Evolutionary conservation across 306 rosid genomes (phyloP).

Genomic region (Castanea crenata): DNA sequence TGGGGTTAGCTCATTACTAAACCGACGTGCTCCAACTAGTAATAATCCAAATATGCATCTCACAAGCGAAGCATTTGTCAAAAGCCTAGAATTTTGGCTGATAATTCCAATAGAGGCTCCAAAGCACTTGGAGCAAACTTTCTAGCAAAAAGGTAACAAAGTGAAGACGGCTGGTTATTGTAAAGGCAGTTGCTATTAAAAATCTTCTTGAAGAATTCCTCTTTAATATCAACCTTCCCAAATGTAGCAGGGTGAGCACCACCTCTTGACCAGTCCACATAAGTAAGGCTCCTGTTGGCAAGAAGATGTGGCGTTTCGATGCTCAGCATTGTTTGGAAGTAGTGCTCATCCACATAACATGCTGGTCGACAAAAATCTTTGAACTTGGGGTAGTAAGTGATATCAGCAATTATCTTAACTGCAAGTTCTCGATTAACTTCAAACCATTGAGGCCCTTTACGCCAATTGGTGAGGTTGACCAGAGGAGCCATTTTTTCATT

Average conservation of each 20-base stretch:
- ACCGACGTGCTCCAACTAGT: slow-evolving; percentile 26
- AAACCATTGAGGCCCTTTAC: slow-evolving; percentile 97
- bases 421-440: slow-evolving; percentile 81
- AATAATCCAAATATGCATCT: slow-evolving; percentile 18
- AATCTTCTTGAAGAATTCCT: slow-evolving; percentile 71
- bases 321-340: slow-evolving; percentile 89
- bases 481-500: slow-evolving; percentile 69
- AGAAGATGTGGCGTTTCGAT: slow-evolving; percentile 66
- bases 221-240: slow-evolving; percentile 75
- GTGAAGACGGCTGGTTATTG: slow-evolving; percentile 78
- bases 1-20: slow-evolving; percentile 32
- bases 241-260: slow-evolving; percentile 99
- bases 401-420: slow-evolving; percentile 60
- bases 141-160: slow-evolving; percentile 92
- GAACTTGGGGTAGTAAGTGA: slow-evolving; percentile 65
- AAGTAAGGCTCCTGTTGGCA: slow-evolving; percentile 87
- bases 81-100: slow-evolving; percentile 67
- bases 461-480: slow-evolving; percentile 85
- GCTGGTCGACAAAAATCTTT: slow-evolving; percentile 70
- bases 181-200: slow-evolving; percentile 62
- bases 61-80: slow-evolving; percentile 33
- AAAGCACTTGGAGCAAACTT: slow-evolving; percentile 95
- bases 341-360: slow-evolving; percentile 97
- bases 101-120: slow-evolving; percentile 65
- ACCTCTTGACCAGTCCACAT: slow-evolving; percentile 97